These are phyloP conservation scores for Tephrocybe sp. DNA, from an alignment of 768 basidiomycete genomes.

Conservation along the genomic window DNA sequence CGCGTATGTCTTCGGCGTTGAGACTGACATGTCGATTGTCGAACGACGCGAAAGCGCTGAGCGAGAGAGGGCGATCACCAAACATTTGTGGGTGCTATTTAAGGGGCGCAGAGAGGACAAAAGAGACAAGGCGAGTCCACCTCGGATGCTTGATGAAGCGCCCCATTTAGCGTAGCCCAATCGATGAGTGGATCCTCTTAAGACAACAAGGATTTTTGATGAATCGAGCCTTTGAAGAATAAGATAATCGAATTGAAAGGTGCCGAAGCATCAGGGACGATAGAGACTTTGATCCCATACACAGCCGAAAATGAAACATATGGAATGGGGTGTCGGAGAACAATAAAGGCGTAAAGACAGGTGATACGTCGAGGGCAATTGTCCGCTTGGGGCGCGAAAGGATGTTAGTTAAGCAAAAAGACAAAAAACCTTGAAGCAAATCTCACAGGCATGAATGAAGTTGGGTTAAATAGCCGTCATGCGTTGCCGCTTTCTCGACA, in stretches of 20 bases:
- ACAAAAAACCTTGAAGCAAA: constrained; percentile 1
- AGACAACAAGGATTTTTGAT: constrained; percentile 6
- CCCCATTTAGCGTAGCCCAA: neutral
- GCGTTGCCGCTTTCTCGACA: constrained; percentile 34
- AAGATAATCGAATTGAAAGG: constrained; percentile 10
- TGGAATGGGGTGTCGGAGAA: constrained; percentile 10
- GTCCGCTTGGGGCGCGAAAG: neutral
- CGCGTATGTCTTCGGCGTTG: neutral
- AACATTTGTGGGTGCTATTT: constrained; percentile 3
- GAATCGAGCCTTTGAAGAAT: constrained; percentile 4
- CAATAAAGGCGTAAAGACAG: constrained; percentile 14
- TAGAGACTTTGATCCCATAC: neutral
- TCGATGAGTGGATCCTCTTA: neutral
- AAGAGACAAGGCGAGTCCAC: neutral
- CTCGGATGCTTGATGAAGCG: neutral
- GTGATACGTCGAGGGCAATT: neutral
- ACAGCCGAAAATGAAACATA: constrained; percentile 7
- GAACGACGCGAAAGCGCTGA: neutral
- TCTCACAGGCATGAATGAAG: constrained; percentile 1
- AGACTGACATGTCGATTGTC: constrained; percentile 6
- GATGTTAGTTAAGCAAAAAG: constrained; percentile 2
- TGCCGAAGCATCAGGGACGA: constrained; percentile 2
- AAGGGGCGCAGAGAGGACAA: constrained; percentile 3
- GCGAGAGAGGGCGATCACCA: neutral
- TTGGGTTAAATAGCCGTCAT: constrained; percentile 6